Evolutionary conservation across 495 filamentous ascomycete species (phyloP).

Genomic region (Aspergillus homomorphus): DNA sequence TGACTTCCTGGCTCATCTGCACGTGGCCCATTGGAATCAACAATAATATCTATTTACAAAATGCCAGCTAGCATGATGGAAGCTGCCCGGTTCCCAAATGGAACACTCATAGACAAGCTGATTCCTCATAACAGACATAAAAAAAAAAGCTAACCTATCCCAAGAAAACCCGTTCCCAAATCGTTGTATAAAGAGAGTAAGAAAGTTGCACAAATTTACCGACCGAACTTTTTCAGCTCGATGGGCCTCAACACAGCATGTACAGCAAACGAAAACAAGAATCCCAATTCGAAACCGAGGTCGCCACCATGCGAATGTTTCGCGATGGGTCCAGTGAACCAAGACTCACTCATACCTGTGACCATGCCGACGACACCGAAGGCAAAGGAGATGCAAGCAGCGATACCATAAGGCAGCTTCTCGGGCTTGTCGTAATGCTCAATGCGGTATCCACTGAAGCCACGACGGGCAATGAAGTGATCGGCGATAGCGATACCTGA

Average conservation of each 20-base stretch:
- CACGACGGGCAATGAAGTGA: conserved; percentile 73
- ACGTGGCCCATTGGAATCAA: neutral
- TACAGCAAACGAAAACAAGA: conserved; percentile 33
- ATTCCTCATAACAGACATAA: neutral
- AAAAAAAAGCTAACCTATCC: neutral
- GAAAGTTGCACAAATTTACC: conserved; percentile 21
- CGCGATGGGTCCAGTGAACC: conserved; percentile 73
- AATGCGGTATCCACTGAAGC: conserved; percentile 58
- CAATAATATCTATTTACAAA: neutral
- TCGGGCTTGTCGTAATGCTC: conserved; percentile 58
- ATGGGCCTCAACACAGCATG: conserved; percentile 36
- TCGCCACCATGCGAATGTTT: conserved; percentile 69
- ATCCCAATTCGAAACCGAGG: conserved; percentile 69
- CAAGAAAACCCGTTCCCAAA: conserved; percentile 1
- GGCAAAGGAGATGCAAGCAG: conserved; percentile 63
- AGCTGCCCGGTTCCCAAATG: too few relatives aligned
- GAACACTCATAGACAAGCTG: neutral
- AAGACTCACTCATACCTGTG: conserved; percentile 73
- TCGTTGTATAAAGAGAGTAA: conserved; percentile 11
- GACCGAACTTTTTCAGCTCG: conserved; percentile 36
- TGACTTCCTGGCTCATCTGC: neutral
- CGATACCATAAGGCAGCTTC: conserved; percentile 67
- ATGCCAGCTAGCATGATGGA: neutral
- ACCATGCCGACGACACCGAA: conserved; percentile 71
- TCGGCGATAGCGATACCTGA: conserved; percentile 67